phyloP scores from a whole-genome alignment of 495 filamentous ascomycete genomes.

The Hypoxylon fragiforme region DNA sequence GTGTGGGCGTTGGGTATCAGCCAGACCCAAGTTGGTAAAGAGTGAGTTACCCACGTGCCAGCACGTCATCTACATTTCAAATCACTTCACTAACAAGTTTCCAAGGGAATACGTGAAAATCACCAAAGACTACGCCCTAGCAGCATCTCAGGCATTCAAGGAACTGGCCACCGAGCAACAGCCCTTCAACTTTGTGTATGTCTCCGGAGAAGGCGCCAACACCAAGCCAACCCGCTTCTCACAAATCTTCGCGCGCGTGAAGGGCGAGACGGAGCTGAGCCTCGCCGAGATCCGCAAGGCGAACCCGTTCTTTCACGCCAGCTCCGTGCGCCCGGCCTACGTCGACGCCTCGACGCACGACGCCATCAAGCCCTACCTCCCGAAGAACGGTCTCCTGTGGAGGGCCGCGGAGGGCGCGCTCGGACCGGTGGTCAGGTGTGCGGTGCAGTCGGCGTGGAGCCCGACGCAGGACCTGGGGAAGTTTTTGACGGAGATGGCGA shows the following conservation, averaged over 20 bases:
- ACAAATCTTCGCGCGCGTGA: constrained; percentile 60
- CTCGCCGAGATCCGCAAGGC: constrained; percentile 47
- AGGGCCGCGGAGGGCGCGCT: constrained; percentile 13
- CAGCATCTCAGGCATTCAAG: constrained; percentile 64
- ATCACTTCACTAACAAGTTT: background rate
- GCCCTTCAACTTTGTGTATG: constrained; percentile 69
- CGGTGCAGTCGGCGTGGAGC: constrained; percentile 37
- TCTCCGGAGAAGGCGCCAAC: constrained; percentile 64
- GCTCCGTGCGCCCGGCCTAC: constrained; percentile 56
- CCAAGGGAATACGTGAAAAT: constrained; percentile 67
- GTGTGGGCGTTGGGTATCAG: constrained; percentile 74
- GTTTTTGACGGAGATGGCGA: constrained; percentile 60
- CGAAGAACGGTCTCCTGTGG: constrained; percentile 19
- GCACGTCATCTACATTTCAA: background rate
- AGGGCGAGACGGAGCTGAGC: constrained; percentile 63
- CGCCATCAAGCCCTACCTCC: constrained; percentile 53
- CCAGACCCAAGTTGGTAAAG: constrained; percentile 58
- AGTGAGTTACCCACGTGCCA: constrained; percentile 47
- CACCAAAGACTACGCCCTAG: constrained; percentile 64
- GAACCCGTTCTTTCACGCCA: constrained; percentile 50
- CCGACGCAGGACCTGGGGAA: constrained; percentile 48
- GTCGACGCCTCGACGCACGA: constrained; percentile 55
- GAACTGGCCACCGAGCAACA: constrained; percentile 44
- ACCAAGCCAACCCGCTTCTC: constrained; percentile 54
- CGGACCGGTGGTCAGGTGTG: constrained; percentile 6